Conservation (phyloP, 1,284 basidiomycete species). For the Chalciporus piperatoides region DNA sequence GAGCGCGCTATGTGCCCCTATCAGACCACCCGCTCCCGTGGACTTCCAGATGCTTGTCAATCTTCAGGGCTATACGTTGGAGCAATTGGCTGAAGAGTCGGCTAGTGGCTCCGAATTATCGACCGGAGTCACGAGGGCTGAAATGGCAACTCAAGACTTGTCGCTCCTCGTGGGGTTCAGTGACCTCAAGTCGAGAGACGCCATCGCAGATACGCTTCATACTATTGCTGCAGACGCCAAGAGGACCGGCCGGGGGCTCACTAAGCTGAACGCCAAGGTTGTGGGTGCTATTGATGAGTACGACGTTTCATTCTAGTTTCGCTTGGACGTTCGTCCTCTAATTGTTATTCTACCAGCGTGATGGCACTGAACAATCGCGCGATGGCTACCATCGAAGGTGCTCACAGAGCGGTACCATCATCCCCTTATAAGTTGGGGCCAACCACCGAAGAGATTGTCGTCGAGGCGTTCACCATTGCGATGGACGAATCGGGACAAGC, state of each 20-base stretch:
- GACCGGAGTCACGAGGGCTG: conserved; percentile 66
- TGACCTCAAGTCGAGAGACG: conserved; percentile 52
- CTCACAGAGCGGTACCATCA: conserved; percentile 37
- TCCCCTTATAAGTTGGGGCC: conserved; percentile 42
- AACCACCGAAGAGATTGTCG: conserved; percentile 42
- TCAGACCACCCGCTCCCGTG: conserved; percentile 29
- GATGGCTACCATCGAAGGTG: conserved; percentile 53
- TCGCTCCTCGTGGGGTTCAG: conserved; percentile 58
- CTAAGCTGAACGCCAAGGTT: conserved; percentile 57
- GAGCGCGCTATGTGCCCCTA: conserved; percentile 40
- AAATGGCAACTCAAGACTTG: conserved; percentile 68
- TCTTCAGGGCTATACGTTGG: conserved; percentile 58
- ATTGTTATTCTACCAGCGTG: conserved; percentile 41
- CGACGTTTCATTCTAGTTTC: conserved; percentile 21
- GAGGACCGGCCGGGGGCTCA: conserved; percentile 52
- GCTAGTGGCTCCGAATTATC: conserved; percentile 55
- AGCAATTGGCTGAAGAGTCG: conserved; percentile 55
- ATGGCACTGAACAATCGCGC: conserved; percentile 70
- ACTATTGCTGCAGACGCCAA: conserved; percentile 59
- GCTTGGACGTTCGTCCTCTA: neutral
- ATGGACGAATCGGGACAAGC: conserved; percentile 55
- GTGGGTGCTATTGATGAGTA: conserved; percentile 67
- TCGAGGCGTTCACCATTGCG: conserved; percentile 52
- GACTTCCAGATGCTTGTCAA: conserved; percentile 61
- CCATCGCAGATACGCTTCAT: conserved; percentile 46